These are phyloP conservation scores for Diaporthe sp. DNA, from an alignment of 2,329 filamentous ascomycete species.

Conservation along the genomic window DNA sequence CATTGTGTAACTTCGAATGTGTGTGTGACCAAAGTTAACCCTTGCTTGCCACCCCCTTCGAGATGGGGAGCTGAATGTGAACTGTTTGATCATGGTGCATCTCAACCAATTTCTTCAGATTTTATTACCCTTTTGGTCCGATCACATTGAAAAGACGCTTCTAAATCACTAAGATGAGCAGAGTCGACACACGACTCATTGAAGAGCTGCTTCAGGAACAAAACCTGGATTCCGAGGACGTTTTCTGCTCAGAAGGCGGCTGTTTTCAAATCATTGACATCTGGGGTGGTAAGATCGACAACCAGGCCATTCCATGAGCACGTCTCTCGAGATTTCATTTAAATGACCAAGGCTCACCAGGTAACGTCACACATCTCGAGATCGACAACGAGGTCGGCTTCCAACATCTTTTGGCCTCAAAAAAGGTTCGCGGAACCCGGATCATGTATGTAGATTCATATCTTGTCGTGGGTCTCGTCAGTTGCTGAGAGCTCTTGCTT, in stretches of 20 bases:
- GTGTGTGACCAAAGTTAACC: background rate
- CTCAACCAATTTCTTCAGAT: background rate
- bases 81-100: background rate
- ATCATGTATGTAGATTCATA: slow-evolving; percentile 23
- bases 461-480: too few relatives aligned
- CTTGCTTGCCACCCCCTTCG: too few relatives aligned
- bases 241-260: slow-evolving; percentile 22
- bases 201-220: slow-evolving; percentile 18
- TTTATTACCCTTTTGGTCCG: background rate
- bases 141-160: background rate
- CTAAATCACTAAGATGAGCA: background rate
- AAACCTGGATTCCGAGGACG: slow-evolving; percentile 8
- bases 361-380: background rate
- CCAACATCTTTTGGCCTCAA: background rate
- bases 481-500: background rate
- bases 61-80: background rate
- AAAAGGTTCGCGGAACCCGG: slow-evolving; percentile 3
- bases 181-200: background rate
- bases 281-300: background rate
- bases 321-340: background rate
- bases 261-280: slow-evolving; percentile 29
- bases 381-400: slow-evolving; percentile 2
- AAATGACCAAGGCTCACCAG: background rate
- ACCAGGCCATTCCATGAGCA: background rate
- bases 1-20: background rate